Base-by-base conservation (phyloP, 2,329 filamentous ascomycete genomes). In the Nemania sp. region DNA sequence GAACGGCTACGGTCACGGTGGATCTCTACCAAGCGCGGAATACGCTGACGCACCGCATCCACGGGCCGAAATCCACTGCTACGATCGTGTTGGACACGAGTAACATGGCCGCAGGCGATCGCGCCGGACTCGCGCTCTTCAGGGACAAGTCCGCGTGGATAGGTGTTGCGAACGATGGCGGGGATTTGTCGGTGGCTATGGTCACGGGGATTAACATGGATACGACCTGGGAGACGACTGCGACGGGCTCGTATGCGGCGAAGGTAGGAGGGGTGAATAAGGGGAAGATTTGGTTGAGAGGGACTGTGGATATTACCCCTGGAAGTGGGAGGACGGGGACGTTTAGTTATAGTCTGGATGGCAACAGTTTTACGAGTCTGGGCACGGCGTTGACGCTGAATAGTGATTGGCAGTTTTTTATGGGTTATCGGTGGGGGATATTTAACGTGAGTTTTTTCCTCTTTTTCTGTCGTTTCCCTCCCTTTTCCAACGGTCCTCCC, bases 71-170 rank as follows among this genome's bases (percentile, higher is more conserved):
- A 71, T 69, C 61, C 65, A 78, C 7, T 60, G 81, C 73, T 0
- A 84, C 80, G 0, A 75, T 83, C 23, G 56, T 72, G 7, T 61
- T 85, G 6, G 75, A 83, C 60, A 74, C 77, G 33, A 71, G 67
- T 28, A 68, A 68, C 36, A 79, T 84, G 75, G 63, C 66, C 0
- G 73, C 76, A 45, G 81, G 81, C 2, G 82, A 84, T 54, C 71
- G 75, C 11, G 72, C 76, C 0, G 81, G 82, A 1, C 70, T 82
- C 0, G 75, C 78, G 0, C 68, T 78, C 4, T 80, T 85, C 67
- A 75, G 82, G 1, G 79, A 84, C 57, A 68, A 72, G 11, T 74
- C 73, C 0, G 79, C 78, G 0, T 84, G 77, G 63, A 78, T 85
- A 24, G 80, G 78, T 1, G 65, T 84, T 8, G 63, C 73, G 52